Evolutionary conservation across 2,329 filamentous ascomycete species (phyloP), one percentile per base, ranked within the genome.

Genomic region (Penicillium concentricum): DNA sequence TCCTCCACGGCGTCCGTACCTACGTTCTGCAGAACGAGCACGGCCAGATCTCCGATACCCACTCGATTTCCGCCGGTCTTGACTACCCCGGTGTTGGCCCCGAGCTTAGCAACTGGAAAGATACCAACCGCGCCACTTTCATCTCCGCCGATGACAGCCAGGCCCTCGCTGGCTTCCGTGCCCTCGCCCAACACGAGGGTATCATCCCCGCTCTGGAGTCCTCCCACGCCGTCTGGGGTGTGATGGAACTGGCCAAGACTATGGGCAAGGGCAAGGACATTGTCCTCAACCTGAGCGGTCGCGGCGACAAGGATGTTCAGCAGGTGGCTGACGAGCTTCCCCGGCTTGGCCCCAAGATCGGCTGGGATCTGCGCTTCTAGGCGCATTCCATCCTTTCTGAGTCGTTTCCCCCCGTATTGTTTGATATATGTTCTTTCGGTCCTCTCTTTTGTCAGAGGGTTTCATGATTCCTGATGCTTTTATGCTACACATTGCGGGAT

Each of bases 281-380:
- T 28, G 93, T 99, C 58, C 92, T 99, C 61, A 97, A 93, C 77
- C 75, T 99, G 37, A 95, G 90, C 71, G 94, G 94, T 9, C 83
- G 94, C 66, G 94, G 94, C 61, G 94, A 99, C 77, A 99, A 99
- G 85, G 94, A 99, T 72, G 94, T 99, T 57, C 92, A 99, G 84
- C 96, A 91, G 69, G 93, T 99, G 50, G 94, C 94, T 0, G 94
- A 99, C 71, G 91, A 96, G 78, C 78, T 99, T 71, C 93, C 93
- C 18, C 89, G 83, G 65, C 76, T 99, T 60, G 93, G 94, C 0
- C 94, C 94, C 8, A 82, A 89, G 80, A 97, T 99, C 75, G 91
- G 82, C 46, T 87, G 85, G 85, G 84, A 87, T 71, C 68, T 87
- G 75, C 79, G 84, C 61, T 86, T 79, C 71, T 76, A 77, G 69